Evolutionary conservation across 164 flowering plant species (phyloP).

Genomic region (Nelumbo lutea): DNA sequence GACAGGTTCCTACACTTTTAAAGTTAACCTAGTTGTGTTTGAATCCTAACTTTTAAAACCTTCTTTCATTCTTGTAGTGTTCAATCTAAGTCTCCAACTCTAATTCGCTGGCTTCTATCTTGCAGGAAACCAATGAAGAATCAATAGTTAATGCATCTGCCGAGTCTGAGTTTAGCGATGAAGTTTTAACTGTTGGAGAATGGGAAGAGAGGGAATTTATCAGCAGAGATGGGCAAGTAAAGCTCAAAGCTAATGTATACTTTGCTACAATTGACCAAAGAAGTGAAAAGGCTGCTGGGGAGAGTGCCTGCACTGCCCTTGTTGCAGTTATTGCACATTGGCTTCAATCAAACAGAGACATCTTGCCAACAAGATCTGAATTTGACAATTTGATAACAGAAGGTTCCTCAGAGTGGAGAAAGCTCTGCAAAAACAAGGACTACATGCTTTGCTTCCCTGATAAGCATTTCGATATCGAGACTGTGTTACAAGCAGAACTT

Average conservation of each 20-base stretch:
- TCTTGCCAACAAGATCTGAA: constrained; percentile 7
- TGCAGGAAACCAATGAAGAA: too few relatives aligned
- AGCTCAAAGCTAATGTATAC: constrained; percentile 13
- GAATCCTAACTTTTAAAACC: too few relatives aligned
- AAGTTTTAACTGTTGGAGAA: constrained; percentile 1
- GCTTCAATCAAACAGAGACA: constrained; percentile 12
- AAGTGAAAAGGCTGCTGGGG: constrained; percentile 19
- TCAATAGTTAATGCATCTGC: too few relatives aligned
- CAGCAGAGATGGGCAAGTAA: constrained; percentile 22
- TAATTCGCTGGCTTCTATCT: too few relatives aligned
- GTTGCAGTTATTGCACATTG: constrained; percentile 19
- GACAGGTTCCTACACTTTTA: too few relatives aligned
- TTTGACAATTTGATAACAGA: constrained; percentile 14
- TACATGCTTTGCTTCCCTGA: constrained; percentile 9
- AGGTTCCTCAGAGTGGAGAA: constrained; percentile 26
- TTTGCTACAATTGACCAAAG: constrained; percentile 21
- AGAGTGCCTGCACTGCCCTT: constrained; percentile 18
- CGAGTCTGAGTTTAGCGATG: not conserved
- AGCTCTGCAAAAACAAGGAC: constrained; percentile 11
- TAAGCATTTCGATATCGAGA: constrained; percentile 21
- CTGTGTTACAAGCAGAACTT: constrained; percentile 15
- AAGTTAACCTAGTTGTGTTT: too few relatives aligned
- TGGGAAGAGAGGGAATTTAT: constrained; percentile 15
- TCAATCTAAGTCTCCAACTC: too few relatives aligned
- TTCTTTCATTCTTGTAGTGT: too few relatives aligned